These are phyloP conservation scores for Lagenidium giganteum DNA, from an alignment of 352 stramenopile species.

Conservation along the genomic window DNA sequence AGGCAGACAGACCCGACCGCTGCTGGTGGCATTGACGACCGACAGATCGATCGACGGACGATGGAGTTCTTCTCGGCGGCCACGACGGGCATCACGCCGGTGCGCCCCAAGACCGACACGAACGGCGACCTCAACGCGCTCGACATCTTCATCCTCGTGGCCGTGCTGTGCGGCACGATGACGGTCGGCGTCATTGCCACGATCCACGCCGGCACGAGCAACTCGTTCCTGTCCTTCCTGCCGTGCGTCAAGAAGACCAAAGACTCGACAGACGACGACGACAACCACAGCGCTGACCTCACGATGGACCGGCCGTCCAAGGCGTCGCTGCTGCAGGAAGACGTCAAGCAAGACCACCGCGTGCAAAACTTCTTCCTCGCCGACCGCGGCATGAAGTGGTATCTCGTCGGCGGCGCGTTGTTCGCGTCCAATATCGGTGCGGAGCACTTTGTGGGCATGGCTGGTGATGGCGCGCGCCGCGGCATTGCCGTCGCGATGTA, in stretches of 20 bases:
- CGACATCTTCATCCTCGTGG: constrained; percentile 14
- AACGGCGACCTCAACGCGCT: constrained; percentile 6
- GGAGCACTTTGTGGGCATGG: constrained; percentile 70
- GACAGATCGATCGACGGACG: too few species aligned
- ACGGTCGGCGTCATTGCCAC: constrained; percentile 14
- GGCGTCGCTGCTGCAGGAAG: constrained; percentile 20
- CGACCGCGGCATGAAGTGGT: constrained; percentile 65
- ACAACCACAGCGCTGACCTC: constrained; percentile 5
- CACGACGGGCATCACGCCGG: constrained; percentile 6
- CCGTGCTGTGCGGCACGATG: constrained; percentile 13
- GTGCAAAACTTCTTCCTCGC: constrained; percentile 56
- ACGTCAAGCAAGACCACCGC: constrained; percentile 22
- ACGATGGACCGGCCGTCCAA: constrained; percentile 9
- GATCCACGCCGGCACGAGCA: constrained; percentile 13
- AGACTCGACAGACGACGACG: neutral
- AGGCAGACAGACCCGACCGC: too few species aligned
- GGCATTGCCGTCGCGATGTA: constrained; percentile 62
- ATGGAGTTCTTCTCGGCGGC: too few species aligned
- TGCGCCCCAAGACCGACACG: constrained; percentile 4
- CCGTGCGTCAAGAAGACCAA: constrained; percentile 3
- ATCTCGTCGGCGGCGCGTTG: constrained; percentile 47
- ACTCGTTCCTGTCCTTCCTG: neutral
- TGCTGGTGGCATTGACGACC: too few species aligned
- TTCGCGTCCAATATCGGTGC: constrained; percentile 69
- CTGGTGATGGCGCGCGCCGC: constrained; percentile 45